Conservation (phyloP, 108 stramenopile genomes). For the Nitzschia palea region DNA sequence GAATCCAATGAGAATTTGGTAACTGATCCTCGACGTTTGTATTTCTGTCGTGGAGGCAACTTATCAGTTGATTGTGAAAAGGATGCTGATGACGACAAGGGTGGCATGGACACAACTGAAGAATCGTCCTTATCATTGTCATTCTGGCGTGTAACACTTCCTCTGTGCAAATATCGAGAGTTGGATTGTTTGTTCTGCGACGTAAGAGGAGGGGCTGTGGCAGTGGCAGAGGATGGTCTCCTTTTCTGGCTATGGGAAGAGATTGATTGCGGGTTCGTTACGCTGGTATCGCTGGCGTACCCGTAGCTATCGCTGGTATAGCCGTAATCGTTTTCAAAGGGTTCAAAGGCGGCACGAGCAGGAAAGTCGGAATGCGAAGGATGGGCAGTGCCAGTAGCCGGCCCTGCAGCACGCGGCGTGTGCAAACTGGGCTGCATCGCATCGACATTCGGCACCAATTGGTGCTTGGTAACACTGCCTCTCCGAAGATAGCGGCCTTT, state of each 20-base stretch:
- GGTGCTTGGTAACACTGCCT: conserved; percentile 15
- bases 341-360: too few relatives aligned
- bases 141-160: conserved; percentile 1
- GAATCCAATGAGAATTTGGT: background rate
- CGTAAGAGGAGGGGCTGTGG: background rate
- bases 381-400: too few relatives aligned
- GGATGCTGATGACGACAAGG: background rate
- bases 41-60: background rate
- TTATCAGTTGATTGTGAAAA: background rate
- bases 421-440: conserved; percentile 6
- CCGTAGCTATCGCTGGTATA: conserved; percentile 1
- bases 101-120: conserved; percentile 1
- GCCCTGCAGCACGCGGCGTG: background rate
- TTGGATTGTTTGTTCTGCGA: background rate
- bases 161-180: background rate
- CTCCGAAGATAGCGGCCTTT: conserved; percentile 3
- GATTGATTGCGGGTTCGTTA: background rate
- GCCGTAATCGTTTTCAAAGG: too few relatives aligned
- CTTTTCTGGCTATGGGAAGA: background rate
- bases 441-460: background rate
- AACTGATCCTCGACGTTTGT: background rate
- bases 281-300: background rate
- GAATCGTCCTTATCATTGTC: conserved; percentile 2
- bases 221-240: background rate
- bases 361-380: too few relatives aligned